Evolutionary conservation across 176 grass and related monocot species (phyloP), one percentile per base, ranked within the genome.

Genomic region (Oryza coarctata): DNA sequence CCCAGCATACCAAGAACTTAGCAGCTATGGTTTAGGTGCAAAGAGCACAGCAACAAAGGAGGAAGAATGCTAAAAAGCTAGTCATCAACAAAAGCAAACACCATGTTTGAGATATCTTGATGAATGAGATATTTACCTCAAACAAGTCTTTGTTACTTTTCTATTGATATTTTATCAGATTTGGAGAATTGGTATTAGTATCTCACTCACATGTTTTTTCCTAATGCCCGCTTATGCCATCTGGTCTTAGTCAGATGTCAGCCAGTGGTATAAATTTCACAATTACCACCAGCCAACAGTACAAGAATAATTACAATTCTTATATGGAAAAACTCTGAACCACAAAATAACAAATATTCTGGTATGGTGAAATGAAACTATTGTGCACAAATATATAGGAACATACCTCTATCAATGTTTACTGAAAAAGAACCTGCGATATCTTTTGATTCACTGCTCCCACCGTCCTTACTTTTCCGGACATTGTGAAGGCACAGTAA

Each of bases 371-470:
- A 57, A 61, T 18, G 30, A 67, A 30, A 66, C 3, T 57, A 66
- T 6, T 70, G 27, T 1, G 65, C 35, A 58, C 18, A 32, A 57
- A 90, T 20, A 79, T 74, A 83, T 67, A 69, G 61, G 25, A 82
- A 9, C 74, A 38, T 94, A 99, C 96, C 93, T 92, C 83, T 86
- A 41, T 91, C 82, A 58, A 79, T 87, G 83, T 78, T 69, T 74
- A 91, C 74, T 64, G 57, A 41, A 78, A 88, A 43, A 55, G 85
- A 80, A 60, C 62, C 85, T 66, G 61, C 23, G 81, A 52, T 80
- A 38, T 87, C 87, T 88, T 88, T 94, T 34, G 87, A 62, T 83
- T 84, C 82, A 78, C 77, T 87, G 72, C 50, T 83, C 55, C 17
- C 74, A 63, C 84, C 77, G 79, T 99, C 76, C 55, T 83, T 90